Evolutionary conservation across 129 eudicot species (phyloP).

Genomic region (Flaveria trinervia): DNA sequence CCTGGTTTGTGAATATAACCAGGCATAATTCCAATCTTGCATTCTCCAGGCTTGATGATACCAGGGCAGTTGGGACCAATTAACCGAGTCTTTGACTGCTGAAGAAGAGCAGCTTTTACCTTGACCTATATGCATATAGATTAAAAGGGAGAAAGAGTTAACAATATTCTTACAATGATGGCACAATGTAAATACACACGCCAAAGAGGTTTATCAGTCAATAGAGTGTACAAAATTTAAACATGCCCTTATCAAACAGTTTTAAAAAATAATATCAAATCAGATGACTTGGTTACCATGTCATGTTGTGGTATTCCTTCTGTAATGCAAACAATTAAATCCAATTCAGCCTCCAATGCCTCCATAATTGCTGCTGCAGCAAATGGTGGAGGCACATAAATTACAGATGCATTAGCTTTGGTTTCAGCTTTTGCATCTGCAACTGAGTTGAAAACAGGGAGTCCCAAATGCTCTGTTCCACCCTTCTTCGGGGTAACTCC

Average conservation of each 20-base stretch:
- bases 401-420: slow-evolving; percentile 94
- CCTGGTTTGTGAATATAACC: slow-evolving; percentile 99
- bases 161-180: background rate
- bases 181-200: background rate
- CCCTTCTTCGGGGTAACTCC: slow-evolving; percentile 98
- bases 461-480: slow-evolving; percentile 96
- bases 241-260: background rate
- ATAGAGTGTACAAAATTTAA: background rate
- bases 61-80: slow-evolving; percentile 99
- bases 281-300: slow-evolving; percentile 58
- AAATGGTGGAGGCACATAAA: slow-evolving; percentile 96
- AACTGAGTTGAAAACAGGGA: slow-evolving; percentile 92
- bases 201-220: background rate
- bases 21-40: slow-evolving; percentile 99
- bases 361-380: slow-evolving; percentile 98
- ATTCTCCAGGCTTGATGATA: slow-evolving; percentile 96
- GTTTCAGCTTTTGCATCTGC: slow-evolving; percentile 98
- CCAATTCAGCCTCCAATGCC: slow-evolving; percentile 91
- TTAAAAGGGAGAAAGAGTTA: background rate
- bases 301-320: slow-evolving; percentile 99
- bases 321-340: slow-evolving; percentile 87
- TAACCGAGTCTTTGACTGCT: slow-evolving; percentile 86
- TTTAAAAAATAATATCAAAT: background rate
- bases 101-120: slow-evolving; percentile 89
- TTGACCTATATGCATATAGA: slow-evolving; percentile 54